Conservation (phyloP, 352 stramenopile genomes). For the Chrysophaeum taylorii region DNA sequence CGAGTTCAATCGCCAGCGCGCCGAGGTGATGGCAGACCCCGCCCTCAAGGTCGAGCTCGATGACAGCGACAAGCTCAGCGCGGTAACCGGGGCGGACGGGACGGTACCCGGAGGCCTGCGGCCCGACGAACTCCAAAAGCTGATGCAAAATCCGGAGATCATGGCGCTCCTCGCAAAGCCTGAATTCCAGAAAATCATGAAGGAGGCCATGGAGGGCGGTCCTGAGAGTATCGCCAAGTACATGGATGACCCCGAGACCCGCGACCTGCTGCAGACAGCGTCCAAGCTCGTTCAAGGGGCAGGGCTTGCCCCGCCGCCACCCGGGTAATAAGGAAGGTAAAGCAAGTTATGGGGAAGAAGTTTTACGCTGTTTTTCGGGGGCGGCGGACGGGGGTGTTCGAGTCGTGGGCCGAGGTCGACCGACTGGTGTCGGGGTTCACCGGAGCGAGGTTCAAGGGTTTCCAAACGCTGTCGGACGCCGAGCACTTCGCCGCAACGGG, state of each 20-base stretch:
- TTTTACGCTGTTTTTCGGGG: neutral
- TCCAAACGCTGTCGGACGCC: neutral
- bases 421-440: neutral
- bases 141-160: conserved; percentile 1
- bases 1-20: neutral
- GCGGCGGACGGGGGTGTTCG: neutral
- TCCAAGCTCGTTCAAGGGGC: neutral
- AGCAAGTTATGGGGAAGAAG: no score
- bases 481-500: neutral
- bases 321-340: no score
- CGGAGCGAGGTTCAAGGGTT: neutral
- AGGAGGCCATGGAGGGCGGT: neutral
- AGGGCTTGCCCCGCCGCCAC: neutral
- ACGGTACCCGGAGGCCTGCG: neutral
- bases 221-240: neutral
- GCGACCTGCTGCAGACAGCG: neutral
- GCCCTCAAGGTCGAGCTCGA: neutral
- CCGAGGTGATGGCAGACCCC: neutral
- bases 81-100: neutral
- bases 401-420: neutral
- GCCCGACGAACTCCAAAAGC: conserved; percentile 1
- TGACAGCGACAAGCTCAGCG: neutral
- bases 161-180: conserved; percentile 6
- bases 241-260: neutral
- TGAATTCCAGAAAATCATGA: conserved; percentile 11